Base-by-base conservation (phyloP, 2,329 filamentous ascomycete species). In the Domatiomyces catenatus region DNA sequence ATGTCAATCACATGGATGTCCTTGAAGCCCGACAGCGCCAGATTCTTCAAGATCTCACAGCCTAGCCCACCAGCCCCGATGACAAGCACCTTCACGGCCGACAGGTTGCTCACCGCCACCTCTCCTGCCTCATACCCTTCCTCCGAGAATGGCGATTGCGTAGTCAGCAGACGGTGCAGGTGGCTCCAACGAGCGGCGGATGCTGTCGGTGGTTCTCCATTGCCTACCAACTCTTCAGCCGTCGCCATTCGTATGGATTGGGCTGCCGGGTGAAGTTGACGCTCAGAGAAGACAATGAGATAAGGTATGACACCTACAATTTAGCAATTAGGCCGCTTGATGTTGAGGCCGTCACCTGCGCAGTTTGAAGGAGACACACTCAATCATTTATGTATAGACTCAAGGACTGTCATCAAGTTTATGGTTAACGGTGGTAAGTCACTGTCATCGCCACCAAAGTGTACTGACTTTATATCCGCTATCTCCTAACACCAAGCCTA, bases 1-100 rank as follows among this genome's bases (percentile, higher is more conserved):
- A 98, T 98, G 69, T 98, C 92, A 61, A 98, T 96, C 52, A 98
- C 92, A 71, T 98, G 88, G 59, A 98, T 95, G 62, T 94, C 80
- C 67, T 85, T 93, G 72, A 98, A 98, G 24, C 89, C 88, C 1
- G 90, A 95, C 48, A 98, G 76, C 43, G 92, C 92, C 32, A 98
- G 76, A 62, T 98, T 87, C 72, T 98, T 98, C 48, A 98, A 73
- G 44, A 98, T 94, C 66, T 98, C 92, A 62, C 92, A 98, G 58
- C 92, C 92, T 53, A 98, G 69, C 8, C 92, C 92, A 55, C 92
- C 92, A 52, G 92, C 92, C 52, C 92, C 92, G 48, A 61, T 61
- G 24, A 61, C 59, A 78, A 94, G 66, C 51, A 94, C 75, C 66
- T 86, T 92, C 61, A 85, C 80, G 46, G 74, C 74, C 52, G 84